A percentile compares a stretch with the other conserved stretches of the same genome.
phyloP scores from a whole-genome alignment of 1,284 basidiomycete species.

The Wolfiporia cocos region DNA sequence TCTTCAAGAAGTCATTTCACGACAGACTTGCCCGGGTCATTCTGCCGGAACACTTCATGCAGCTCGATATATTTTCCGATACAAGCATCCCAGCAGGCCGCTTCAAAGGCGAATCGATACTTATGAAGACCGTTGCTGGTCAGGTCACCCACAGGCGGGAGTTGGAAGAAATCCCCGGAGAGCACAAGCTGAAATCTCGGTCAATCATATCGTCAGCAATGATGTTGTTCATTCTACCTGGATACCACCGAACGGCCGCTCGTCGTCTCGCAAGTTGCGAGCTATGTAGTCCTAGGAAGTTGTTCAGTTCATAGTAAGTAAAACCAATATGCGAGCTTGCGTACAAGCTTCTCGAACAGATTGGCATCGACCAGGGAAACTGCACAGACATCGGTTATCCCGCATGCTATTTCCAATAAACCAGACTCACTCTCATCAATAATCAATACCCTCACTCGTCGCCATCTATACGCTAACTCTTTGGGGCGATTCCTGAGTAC shows the following conservation, averaged over 20 bases:
- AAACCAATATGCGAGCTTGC: too few species aligned
- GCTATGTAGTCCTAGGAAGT: constrained; percentile 39
- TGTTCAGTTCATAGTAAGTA: too few species aligned
- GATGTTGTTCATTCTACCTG: constrained; percentile 43
- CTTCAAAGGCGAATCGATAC: neutral
- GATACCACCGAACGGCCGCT: constrained; percentile 71
- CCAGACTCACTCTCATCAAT: constrained; percentile 60
- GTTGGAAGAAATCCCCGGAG: neutral
- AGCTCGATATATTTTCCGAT: neutral
- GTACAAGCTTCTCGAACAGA: constrained; percentile 63
- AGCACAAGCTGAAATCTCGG: neutral
- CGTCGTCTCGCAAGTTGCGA: constrained; percentile 38
- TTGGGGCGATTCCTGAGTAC: too few species aligned
- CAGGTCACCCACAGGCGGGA: neutral
- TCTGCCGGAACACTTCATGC: neutral
- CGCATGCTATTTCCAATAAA: neutral
- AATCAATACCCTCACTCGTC: constrained; percentile 44
- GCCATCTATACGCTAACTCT: too few species aligned
- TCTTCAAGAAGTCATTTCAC: neutral
- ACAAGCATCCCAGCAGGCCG: neutral
- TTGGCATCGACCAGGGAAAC: constrained; percentile 55
- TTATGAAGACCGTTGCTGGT: neutral
- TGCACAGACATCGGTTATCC: constrained; percentile 13
- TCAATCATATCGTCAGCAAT: too few species aligned
- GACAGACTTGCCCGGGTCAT: neutral